Conservation (phyloP, 1,284 basidiomycete species). For the Microbotryum intermedium region DNA sequence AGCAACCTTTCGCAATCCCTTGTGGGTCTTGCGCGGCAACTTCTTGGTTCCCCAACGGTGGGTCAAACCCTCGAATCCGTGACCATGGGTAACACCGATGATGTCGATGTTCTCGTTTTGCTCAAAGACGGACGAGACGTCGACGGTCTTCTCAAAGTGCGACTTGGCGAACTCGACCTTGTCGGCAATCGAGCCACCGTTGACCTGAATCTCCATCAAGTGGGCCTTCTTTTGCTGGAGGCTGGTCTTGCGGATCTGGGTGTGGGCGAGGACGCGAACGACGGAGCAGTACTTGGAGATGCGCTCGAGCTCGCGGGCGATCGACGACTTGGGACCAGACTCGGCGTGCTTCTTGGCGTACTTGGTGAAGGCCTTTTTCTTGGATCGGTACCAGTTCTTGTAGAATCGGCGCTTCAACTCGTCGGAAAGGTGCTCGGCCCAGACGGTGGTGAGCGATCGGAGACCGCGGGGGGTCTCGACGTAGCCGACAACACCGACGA, state of each 20-base stretch:
- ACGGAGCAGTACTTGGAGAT: constrained; percentile 99
- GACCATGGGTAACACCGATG: constrained; percentile 98
- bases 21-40: constrained; percentile 97
- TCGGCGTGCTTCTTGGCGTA: constrained; percentile 99
- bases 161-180: constrained; percentile 96
- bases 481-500: constrained; percentile 98
- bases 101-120: constrained; percentile 95
- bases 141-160: constrained; percentile 95
- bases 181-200: constrained; percentile 92
- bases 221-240: constrained; percentile 99
- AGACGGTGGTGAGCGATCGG: constrained; percentile 64
- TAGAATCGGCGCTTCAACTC: constrained; percentile 94
- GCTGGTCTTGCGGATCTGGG: constrained; percentile 96
- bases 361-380: constrained; percentile 99
- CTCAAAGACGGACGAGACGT: constrained; percentile 80
- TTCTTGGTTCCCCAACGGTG: constrained; percentile 98
- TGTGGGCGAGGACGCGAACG: constrained; percentile 98
- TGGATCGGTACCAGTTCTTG: constrained; percentile 98
- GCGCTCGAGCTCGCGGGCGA: constrained; percentile 93
- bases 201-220: constrained; percentile 99
- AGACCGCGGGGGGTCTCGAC: constrained; percentile 99
- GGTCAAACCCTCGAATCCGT: constrained; percentile 99
- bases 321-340: constrained; percentile 75
- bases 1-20: constrained; percentile 73
- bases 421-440: constrained; percentile 58